Evolutionary conservation across 805 yeast species (phyloP).

Genomic region (Kluyveromyces starmeri): DNA sequence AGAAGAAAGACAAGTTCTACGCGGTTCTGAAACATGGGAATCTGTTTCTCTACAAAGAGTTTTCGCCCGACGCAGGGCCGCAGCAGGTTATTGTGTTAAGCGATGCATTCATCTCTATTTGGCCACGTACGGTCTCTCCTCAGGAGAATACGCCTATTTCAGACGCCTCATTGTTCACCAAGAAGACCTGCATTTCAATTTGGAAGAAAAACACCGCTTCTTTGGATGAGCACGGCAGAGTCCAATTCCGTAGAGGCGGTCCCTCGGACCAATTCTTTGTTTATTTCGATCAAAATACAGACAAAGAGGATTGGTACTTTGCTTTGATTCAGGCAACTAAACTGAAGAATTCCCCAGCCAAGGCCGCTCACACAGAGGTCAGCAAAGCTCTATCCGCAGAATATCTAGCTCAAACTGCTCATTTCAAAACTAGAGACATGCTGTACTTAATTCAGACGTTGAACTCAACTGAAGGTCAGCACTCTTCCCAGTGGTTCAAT

Average conservation of each 20-base stretch:
- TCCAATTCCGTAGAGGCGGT: conserved; percentile 5
- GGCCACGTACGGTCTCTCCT: conserved; percentile 55
- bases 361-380: conserved; percentile 12
- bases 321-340: conserved; percentile 72
- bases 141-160: conserved; percentile 31
- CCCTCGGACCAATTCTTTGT: conserved; percentile 41
- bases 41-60: conserved; percentile 73
- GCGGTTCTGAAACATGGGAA: conserved; percentile 82
- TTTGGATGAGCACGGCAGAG: conserved; percentile 12
- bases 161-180: conserved; percentile 76
- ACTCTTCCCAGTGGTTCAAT: conserved; percentile 84
- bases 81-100: conserved; percentile 71
- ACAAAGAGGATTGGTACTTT: conserved; percentile 92
- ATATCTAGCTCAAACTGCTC: conserved; percentile 61
- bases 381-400: conserved; percentile 44
- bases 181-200: conserved; percentile 69
- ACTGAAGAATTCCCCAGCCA: conserved; percentile 18
- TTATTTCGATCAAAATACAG: conserved; percentile 67
- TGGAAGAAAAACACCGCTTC: conserved; percentile 35
- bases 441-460: conserved; percentile 64
- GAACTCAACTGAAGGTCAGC: conserved; percentile 75
- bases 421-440: conserved; percentile 62
- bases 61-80: conserved; percentile 37
- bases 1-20: conserved; percentile 47
- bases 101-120: conserved; percentile 60